phyloP scores from a whole-genome alignment of 345 rosid genomes.

The Salix udensis region DNA sequence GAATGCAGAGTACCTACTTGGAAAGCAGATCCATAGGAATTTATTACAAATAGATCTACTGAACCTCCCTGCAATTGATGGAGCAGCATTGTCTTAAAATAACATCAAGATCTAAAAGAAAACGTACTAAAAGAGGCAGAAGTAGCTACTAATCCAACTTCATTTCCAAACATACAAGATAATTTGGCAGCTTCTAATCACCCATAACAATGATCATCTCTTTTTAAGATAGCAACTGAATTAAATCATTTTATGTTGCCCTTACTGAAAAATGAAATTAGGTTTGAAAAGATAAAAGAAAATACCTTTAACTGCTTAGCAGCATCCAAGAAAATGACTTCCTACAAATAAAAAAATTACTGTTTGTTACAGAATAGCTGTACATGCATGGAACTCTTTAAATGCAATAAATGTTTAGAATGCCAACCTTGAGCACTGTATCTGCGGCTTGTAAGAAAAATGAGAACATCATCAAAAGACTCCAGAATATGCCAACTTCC shows the following conservation, averaged over 20 bases:
- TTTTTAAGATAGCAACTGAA: background rate
- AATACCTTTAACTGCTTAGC: constrained; percentile 57
- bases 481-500: constrained; percentile 83
- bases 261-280: background rate
- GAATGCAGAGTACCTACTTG: constrained; percentile 51
- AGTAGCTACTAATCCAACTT: background rate
- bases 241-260: background rate
- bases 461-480: constrained; percentile 76
- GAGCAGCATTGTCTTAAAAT: constrained; percentile 12
- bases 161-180: background rate
- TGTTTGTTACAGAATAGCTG: constrained; percentile 14
- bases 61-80: constrained; percentile 67
- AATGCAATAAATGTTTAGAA: constrained; percentile 7
- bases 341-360: constrained; percentile 48
- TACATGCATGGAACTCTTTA: background rate
- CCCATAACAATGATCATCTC: too few relatives aligned
- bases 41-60: constrained; percentile 79
- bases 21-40: constrained; percentile 85
- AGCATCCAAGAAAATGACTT: constrained; percentile 68
- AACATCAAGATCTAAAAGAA: background rate
- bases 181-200: background rate
- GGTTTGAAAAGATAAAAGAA: background rate
- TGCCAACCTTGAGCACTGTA: constrained; percentile 72
- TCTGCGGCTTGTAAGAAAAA: constrained; percentile 92
- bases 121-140: too few relatives aligned